Base-by-base conservation (phyloP, 2,329 filamentous ascomycete genomes). In the Nemania sp. region DNA sequence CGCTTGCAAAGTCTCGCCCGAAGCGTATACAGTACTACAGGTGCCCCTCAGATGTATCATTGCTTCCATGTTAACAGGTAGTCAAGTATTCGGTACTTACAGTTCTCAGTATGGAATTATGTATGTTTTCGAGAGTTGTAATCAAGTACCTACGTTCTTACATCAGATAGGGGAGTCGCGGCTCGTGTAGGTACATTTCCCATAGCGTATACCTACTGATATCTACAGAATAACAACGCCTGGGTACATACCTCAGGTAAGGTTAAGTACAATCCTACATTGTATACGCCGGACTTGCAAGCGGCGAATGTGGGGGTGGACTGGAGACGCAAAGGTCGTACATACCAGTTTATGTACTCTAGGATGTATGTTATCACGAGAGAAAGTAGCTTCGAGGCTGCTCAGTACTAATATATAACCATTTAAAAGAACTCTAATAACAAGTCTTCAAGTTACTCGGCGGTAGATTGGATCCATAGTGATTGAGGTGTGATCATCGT, bases 41-140 rank as follows among this genome's bases (percentile, higher is more conserved):
- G 61, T 41, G 57, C 55, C 55, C 51, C 56, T 45, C 47, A 58
- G 55, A n/a, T n/a, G n/a, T 51, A 54, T 60, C 62, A 65, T 55
- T 55, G 27, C 22, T 55, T 55, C 22, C 22, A 18, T 18, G 18
- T 22, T 52, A 29, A n/a, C n/a, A n/a, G 24, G 49, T 52, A 29
- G 3, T 52, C 7, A 15, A 3, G 35, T 54, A 62, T 11, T 5
- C 5, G n/a, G 58, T 53, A 62, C 22, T 22, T 43, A 11, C 1
- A 43, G 45, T 27, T 43, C 47, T 11, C 47, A 43, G 32, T 29
- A 22, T 18, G 47, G 18, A 53, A 49, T 45, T 35, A 35, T 11
- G 5, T 13, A 18, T 41, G 15, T 5, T 41, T 41, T 18, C 38
- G 15, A 11, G 22, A n/a, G 18, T 18, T 47, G n/a, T 15, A 15